Percentiles rank a stretch among this genome's conserved stretches.
Evolutionary conservation across 73 alveolate species (phyloP).

Genomic region (Paramecium bursaria): DNA sequence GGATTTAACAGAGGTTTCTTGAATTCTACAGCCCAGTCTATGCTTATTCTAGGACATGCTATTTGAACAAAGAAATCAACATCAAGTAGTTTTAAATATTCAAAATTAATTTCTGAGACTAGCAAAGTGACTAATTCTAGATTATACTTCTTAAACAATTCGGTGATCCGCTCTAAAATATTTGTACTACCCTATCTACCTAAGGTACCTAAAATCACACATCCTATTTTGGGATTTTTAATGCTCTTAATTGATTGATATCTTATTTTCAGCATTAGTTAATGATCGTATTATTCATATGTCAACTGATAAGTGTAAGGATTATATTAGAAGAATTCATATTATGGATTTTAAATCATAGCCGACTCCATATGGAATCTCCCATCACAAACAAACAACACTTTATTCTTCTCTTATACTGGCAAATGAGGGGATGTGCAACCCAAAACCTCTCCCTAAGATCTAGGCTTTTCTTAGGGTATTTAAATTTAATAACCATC

Average conservation of each 20-base stretch:
- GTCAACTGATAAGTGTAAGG: conserved; percentile 93
- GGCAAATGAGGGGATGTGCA: conserved; percentile 98
- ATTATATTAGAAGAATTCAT: conserved; percentile 89
- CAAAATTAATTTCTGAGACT: conserved; percentile 93
- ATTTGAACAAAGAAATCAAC: conserved; percentile 97
- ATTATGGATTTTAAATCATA: conserved; percentile 96
- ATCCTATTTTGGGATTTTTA: conserved; percentile 77
- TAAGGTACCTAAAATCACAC: conserved; percentile 97
- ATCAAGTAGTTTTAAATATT: conserved; percentile 76
- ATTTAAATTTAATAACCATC: conserved; percentile 81
- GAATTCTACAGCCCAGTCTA: conserved; percentile 98
- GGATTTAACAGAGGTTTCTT: conserved; percentile 95
- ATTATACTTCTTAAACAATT: conserved; percentile 78
- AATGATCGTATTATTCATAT: conserved; percentile 88
- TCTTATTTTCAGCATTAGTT: conserved; percentile 89
- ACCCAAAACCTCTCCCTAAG: conserved; percentile 98
- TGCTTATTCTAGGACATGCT: conserved; percentile 93
- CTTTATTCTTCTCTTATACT: conserved; percentile 72
- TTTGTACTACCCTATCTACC: conserved; percentile 99
- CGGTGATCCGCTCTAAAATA: conserved; percentile 85
- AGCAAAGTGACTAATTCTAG: conserved; percentile 82
- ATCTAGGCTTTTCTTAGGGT: conserved; percentile 97
- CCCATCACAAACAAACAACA: conserved; percentile 97
- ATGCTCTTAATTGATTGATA: conserved; percentile 85
- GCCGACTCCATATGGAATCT: conserved; percentile 99